Percentiles rank a stretch among this genome's conserved stretches.
These are phyloP conservation scores for Biancaea sappan DNA, from an alignment of 306 rosid species.

Conservation along the genomic window DNA sequence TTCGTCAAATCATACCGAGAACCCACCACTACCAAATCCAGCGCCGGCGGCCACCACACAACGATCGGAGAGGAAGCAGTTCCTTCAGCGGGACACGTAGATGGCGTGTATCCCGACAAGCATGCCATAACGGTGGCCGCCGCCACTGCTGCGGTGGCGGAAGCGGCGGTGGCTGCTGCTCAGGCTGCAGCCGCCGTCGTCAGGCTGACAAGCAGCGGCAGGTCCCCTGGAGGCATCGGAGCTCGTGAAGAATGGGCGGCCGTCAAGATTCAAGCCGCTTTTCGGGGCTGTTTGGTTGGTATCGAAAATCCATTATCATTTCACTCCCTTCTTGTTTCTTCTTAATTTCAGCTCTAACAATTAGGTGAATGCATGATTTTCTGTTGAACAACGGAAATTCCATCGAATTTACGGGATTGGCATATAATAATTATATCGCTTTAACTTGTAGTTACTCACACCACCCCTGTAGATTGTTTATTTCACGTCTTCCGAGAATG, in stretches of 20 bases:
- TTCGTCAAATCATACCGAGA: conserved; percentile 71
- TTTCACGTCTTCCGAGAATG: neutral
- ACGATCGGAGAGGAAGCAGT: neutral
- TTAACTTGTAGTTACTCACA: neutral
- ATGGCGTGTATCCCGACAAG: conserved; percentile 35
- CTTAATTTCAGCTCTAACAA: neutral
- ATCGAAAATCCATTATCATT: conserved; percentile 2
- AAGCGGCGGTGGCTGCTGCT: conserved; percentile 67
- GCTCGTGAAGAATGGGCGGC: conserved; percentile 70
- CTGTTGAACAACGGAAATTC: neutral
- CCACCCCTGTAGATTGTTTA: neutral
- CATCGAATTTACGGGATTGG: conserved; percentile 31
- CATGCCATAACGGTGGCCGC: conserved; percentile 67
- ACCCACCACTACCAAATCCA: neutral
- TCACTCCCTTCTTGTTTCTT: neutral
- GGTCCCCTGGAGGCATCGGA: conserved; percentile 28
- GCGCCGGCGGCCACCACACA: neutral
- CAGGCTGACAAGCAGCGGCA: conserved; percentile 48
- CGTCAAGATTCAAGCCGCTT: conserved; percentile 81
- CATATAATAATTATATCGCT: neutral
- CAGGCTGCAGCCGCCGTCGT: conserved; percentile 62
- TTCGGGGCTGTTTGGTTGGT: conserved; percentile 85
- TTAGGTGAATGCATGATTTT: neutral
- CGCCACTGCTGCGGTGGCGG: conserved; percentile 55
- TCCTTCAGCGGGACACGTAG: neutral